A percentile compares a stretch with the other conserved stretches of the same genome.
phyloP scores from a whole-genome alignment of 31 red algal species.

The Odonthalia washingtoniensis region DNA sequence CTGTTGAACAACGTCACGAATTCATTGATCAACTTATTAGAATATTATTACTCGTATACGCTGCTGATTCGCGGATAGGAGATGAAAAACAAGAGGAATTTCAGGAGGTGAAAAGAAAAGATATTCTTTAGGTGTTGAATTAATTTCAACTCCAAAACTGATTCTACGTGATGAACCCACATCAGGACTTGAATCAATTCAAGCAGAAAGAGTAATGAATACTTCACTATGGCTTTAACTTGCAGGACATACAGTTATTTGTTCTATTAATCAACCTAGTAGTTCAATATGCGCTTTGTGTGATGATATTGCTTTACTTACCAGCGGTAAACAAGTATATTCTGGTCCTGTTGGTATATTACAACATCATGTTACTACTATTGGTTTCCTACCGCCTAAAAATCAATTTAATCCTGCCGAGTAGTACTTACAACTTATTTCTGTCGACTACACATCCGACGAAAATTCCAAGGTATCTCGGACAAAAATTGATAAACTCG shows the following conservation, averaged over 20 bases:
- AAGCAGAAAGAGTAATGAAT: slow-evolving; percentile 87
- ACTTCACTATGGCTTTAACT: slow-evolving; percentile 76
- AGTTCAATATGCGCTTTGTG: slow-evolving; percentile 77
- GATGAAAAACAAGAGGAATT: slow-evolving; percentile 88
- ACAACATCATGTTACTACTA: slow-evolving; percentile 59
- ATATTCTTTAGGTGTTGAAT: slow-evolving; percentile 86
- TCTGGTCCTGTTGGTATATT: slow-evolving; percentile 51
- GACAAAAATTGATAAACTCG: too few species aligned
- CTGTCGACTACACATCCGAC: slow-evolving; percentile 68
- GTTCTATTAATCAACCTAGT: slow-evolving; percentile 94
- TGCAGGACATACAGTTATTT: slow-evolving; percentile 88
- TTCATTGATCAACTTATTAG: slow-evolving; percentile 72
- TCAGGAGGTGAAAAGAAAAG: slow-evolving; percentile 98
- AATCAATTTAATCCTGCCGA: slow-evolving; percentile 83
- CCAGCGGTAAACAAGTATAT: slow-evolving; percentile 76
- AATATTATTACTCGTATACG: slow-evolving; percentile 65
- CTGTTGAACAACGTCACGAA: slow-evolving; percentile 41
- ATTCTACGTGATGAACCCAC: slow-evolving; percentile 96
- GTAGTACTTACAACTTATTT: slow-evolving; percentile 77
- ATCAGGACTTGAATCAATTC: slow-evolving; percentile 92
- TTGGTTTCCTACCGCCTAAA: slow-evolving; percentile 62
- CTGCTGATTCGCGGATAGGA: slow-evolving; percentile 77
- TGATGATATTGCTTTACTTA: slow-evolving; percentile 93
- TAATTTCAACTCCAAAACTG: slow-evolving; percentile 84
- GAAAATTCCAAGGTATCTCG: slow-evolving; percentile 42